Conservation (phyloP, 192 early-diverging fungal species). For the Pilaira anomala region DNA sequence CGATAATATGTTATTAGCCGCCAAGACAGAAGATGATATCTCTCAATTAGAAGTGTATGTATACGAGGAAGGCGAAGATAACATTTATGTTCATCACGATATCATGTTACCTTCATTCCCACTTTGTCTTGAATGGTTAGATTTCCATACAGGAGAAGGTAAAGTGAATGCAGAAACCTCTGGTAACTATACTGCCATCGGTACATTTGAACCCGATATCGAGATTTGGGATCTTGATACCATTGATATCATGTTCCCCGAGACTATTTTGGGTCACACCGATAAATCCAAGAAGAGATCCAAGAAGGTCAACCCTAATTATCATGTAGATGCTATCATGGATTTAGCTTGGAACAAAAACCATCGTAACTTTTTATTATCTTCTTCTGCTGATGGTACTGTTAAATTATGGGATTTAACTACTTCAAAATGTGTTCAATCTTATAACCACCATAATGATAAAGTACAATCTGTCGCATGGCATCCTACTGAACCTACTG, state of each 20-base stretch:
- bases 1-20: slow-evolving; percentile 87
- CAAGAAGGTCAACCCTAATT: slow-evolving; percentile 65
- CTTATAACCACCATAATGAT: slow-evolving; percentile 81
- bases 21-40: slow-evolving; percentile 96
- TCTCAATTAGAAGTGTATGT: slow-evolving; percentile 94
- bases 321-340: slow-evolving; percentile 96
- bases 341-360: slow-evolving; percentile 89
- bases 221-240: slow-evolving; percentile 98
- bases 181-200: slow-evolving; percentile 94
- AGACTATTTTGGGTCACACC: slow-evolving; percentile 78
- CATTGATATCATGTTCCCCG: slow-evolving; percentile 88
- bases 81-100: slow-evolving; percentile 97
- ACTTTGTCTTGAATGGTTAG: slow-evolving; percentile 93
- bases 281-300: slow-evolving; percentile 50
- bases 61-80: slow-evolving; percentile 76
- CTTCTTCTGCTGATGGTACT: slow-evolving; percentile 94
- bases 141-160: slow-evolving; percentile 71
- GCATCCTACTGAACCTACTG: slow-evolving; percentile 85
- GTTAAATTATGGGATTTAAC: slow-evolving; percentile 98
- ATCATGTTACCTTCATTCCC: slow-evolving; percentile 97
- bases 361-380: slow-evolving; percentile 71
- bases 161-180: slow-evolving; percentile 49
- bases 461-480: slow-evolving; percentile 91
- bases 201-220: slow-evolving; percentile 96
- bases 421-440: slow-evolving; percentile 65